Conservation (phyloP, 768 basidiomycete genomes). For the Boletus vinaceobasis region DNA sequence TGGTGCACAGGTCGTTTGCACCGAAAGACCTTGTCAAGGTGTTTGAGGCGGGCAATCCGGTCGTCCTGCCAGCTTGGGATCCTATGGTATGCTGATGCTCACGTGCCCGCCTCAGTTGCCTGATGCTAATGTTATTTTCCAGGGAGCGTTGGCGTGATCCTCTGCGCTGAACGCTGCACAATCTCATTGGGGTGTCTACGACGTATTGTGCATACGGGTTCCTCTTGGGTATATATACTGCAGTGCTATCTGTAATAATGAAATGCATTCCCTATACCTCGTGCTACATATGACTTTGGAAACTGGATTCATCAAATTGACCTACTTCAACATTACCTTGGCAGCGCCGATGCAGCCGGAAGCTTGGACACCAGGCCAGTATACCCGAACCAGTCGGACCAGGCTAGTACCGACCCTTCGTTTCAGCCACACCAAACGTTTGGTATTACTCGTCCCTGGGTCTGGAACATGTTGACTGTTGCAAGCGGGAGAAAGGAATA, state of each 20-base stretch:
- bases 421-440: background rate
- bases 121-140: background rate
- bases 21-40: conserved; percentile 80
- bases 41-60: conserved; percentile 61
- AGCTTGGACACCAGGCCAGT: background rate
- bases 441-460: no score
- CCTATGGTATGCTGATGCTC: conserved; percentile 26
- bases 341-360: background rate
- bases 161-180: background rate
- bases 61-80: conserved; percentile 87
- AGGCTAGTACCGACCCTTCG: no score
- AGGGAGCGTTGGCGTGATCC: conserved; percentile 27
- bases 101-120: background rate
- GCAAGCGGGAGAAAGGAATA: background rate
- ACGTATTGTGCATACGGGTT: background rate
- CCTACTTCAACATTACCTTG: no score
- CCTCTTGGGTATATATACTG: background rate
- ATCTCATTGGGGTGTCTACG: background rate
- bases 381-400: background rate
- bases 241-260: background rate
- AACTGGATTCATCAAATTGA: background rate
- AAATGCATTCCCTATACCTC: background rate
- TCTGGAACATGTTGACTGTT: background rate
- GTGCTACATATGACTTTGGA: background rate
- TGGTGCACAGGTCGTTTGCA: conserved; percentile 76